These are phyloP conservation scores for Podaxis carcinomalis DNA, from an alignment of 768 basidiomycete genomes.

Conservation along the genomic window DNA sequence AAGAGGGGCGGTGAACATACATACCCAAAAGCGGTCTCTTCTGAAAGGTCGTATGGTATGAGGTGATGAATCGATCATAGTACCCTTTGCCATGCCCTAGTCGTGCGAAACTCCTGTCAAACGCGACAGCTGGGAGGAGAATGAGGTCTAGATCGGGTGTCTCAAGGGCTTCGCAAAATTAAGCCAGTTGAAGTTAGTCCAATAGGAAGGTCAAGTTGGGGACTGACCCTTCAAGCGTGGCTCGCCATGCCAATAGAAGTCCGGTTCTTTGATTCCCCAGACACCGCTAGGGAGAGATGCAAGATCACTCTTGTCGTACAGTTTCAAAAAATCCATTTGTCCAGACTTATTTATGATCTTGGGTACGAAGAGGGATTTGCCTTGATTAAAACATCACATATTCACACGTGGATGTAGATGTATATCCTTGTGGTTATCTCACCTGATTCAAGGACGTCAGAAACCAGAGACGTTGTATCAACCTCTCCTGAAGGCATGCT, in stretches of 20 bases:
- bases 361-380: constrained; percentile 67
- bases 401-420: neutral
- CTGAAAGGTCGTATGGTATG: constrained; percentile 41
- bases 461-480: constrained; percentile 49
- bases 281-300: constrained; percentile 49
- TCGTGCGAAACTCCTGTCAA: constrained; percentile 63
- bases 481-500: constrained; percentile 76
- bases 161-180: neutral
- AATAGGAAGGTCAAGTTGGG: neutral
- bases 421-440: constrained; percentile 14
- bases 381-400: constrained; percentile 27
- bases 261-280: constrained; percentile 79
- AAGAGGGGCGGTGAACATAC: constrained; percentile 15
- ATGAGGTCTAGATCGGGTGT: constrained; percentile 49
- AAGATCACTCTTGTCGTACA: constrained; percentile 59
- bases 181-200: constrained; percentile 3
- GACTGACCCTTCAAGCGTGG: constrained; percentile 51
- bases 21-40: constrained; percentile 57
- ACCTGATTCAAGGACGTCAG: constrained; percentile 55
- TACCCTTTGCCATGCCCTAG: constrained; percentile 84
- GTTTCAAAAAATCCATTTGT: constrained; percentile 62
- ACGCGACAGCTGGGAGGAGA: constrained; percentile 67
- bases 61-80: constrained; percentile 69
- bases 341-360: constrained; percentile 42
- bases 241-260: constrained; percentile 33